phyloP scores from a whole-genome alignment of 768 basidiomycete species.

The Hygrophoropsis aurantiaca region DNA sequence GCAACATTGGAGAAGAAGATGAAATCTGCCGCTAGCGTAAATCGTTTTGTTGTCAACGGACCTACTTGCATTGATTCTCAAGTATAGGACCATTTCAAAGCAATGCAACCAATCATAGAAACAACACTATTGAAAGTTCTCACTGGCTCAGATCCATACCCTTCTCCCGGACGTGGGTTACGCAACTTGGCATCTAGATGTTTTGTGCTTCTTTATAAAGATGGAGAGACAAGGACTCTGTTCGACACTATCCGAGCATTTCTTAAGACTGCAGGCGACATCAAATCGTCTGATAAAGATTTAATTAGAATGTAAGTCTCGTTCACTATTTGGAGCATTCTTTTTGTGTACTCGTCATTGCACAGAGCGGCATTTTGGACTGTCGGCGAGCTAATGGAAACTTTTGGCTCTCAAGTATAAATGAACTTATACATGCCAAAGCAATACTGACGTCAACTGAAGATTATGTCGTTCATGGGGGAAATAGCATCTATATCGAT shows the following conservation, averaged over 20 bases:
- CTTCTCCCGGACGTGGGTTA: constrained; percentile 85
- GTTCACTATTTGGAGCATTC: neutral
- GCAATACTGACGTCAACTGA: neutral
- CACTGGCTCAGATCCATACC: constrained; percentile 61
- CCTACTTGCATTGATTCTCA: constrained; percentile 3
- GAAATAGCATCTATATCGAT: constrained; percentile 71
- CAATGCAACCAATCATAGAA: constrained; percentile 61
- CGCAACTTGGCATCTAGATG: constrained; percentile 80
- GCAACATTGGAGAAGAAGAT: constrained; percentile 62
- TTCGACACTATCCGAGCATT: constrained; percentile 86
- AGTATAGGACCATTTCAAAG: constrained; percentile 64
- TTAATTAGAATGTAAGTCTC: constrained; percentile 61
- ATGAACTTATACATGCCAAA: neutral
- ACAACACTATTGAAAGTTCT: constrained; percentile 66
- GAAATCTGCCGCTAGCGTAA: constrained; percentile 48
- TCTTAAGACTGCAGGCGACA: constrained; percentile 71
- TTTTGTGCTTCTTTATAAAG: constrained; percentile 67
- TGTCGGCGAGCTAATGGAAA: constrained; percentile 85
- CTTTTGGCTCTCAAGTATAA: constrained; percentile 80
- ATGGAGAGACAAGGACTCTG: constrained; percentile 79
- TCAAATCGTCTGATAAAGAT: constrained; percentile 65
- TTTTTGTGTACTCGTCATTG: constrained; percentile 6
- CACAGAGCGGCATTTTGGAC: constrained; percentile 80
- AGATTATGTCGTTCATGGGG: constrained; percentile 96
- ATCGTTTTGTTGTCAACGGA: constrained; percentile 21